Base-by-base conservation (phyloP, 2,329 filamentous ascomycete species). In the Fusarium neocosmosporiellum region DNA sequence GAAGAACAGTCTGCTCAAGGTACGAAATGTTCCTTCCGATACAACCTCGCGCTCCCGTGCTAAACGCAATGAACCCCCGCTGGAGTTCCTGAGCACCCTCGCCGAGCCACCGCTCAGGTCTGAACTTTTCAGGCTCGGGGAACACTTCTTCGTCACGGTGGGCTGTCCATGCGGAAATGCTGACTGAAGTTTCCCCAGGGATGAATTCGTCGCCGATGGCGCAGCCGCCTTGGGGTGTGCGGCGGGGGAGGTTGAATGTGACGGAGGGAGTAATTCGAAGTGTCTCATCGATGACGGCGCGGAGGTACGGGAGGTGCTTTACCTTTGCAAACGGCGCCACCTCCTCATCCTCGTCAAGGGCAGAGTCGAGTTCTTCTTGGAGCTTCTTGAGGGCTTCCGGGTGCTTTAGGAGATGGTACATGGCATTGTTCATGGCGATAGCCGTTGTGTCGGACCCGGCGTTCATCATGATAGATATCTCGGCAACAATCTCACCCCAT, bases 401-500 rank as follows among this genome's bases (percentile, higher is more conserved):
- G 72, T 73, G 2, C 73, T 87, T 79, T 55, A 84, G 83, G 46
- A 89, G 82, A 66, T 86, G 83, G 74, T 86, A 87, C 77, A 89
- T 82, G 59, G 86, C 85, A 69, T 89, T 88, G 18, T 83, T 82
- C 67, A 90, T 83, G 8, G 88, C 82, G 79, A 81, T 82, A 24
- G 79, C 79, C 2, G 87, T 88, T 0, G 87, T 89, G 39, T 84
- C 86, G 27, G 81, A 84, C n/a, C 87, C 87, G 1, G 87, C 88
- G 71, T 82, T 84, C 75, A 84, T 85, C 83, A 89, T 89, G 77
- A 86, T 88, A 65, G 79, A 83, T 50, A 88, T 81, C 74, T 91
- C 88, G 6, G 88, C 87, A 1, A 88, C 84, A n/a, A 90, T 86
- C 78, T 91, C 88, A 22, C 88, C 88, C 83, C 84, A 88, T 70